Conservation (phyloP, 1,284 basidiomycete species). For the Xerocomus tenax region DNA sequence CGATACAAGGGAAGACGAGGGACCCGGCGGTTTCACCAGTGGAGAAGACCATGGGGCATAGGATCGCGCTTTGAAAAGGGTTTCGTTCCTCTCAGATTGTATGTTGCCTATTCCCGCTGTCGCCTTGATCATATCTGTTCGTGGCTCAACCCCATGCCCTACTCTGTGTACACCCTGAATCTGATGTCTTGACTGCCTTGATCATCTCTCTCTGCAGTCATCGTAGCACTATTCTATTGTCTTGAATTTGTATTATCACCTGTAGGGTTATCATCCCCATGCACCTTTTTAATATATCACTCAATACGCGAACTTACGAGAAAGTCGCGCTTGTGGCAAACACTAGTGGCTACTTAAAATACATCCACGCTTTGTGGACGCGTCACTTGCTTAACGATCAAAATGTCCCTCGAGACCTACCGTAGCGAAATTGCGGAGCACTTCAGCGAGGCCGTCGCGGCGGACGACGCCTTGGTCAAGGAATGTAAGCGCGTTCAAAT, state of each 20-base stretch:
- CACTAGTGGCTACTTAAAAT: slow-evolving; percentile 1
- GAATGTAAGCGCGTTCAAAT: slow-evolving; percentile 39
- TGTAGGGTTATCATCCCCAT: slow-evolving; percentile 22
- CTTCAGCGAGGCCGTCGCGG: slow-evolving; percentile 32
- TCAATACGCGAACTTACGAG: neutral
- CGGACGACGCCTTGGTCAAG: slow-evolving; percentile 32
- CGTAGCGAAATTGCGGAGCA: slow-evolving; percentile 26
- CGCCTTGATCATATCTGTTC: slow-evolving; percentile 18
- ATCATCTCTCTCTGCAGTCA: slow-evolving; percentile 7
- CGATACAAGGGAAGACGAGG: slow-evolving; percentile 20
- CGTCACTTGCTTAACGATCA: neutral
- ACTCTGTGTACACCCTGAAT: slow-evolving; percentile 9
- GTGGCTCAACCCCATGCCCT: slow-evolving; percentile 18
- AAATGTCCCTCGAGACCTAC: slow-evolving; percentile 20
- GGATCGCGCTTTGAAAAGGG: slow-evolving; percentile 27
- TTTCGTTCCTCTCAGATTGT: slow-evolving; percentile 3
- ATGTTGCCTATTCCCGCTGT: slow-evolving; percentile 17
- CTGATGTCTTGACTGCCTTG: slow-evolving; percentile 16
- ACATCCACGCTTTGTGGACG: neutral
- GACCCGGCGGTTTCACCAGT: slow-evolving; percentile 19
- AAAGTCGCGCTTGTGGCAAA: slow-evolving; percentile 15
- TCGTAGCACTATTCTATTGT: slow-evolving; percentile 21
- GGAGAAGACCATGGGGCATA: slow-evolving; percentile 32
- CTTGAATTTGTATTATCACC: slow-evolving; percentile 28
- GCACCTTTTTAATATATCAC: slow-evolving; percentile 23